Percentiles rank a stretch among this genome's conserved stretches.
phyloP scores from a whole-genome alignment of 164 flowering plant species.

The Akebia trifoliata region DNA sequence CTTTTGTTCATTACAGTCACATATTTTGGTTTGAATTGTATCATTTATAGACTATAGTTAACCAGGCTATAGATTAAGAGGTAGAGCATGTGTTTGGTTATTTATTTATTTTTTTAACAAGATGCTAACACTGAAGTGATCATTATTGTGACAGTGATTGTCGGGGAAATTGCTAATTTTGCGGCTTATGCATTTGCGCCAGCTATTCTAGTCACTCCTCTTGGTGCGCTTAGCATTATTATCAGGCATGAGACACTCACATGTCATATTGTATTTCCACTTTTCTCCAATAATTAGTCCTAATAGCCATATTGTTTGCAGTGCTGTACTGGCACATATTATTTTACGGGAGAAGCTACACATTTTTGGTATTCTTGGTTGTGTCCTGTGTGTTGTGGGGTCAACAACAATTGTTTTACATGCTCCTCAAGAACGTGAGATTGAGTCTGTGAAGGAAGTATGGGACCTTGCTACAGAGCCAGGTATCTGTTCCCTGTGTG shows the following conservation, averaged over 20 bases:
- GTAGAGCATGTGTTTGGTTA: no score
- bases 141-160: slow-evolving; percentile 58
- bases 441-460: slow-evolving; percentile 79
- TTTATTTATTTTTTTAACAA: slow-evolving; percentile 2
- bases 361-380: slow-evolving; percentile 84
- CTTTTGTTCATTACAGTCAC: no score
- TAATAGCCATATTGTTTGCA: slow-evolving; percentile 33
- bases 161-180: slow-evolving; percentile 89
- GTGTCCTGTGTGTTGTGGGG: slow-evolving; percentile 85
- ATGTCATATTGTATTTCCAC: not conserved
- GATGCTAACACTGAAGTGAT: slow-evolving; percentile 14
- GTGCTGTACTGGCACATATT: slow-evolving; percentile 88
- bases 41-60: not conserved
- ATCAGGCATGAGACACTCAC: slow-evolving; percentile 52
- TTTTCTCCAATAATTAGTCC: not conserved
- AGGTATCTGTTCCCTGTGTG: slow-evolving; percentile 33
- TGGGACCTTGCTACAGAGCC: slow-evolving; percentile 97
- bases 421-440: slow-evolving; percentile 86
- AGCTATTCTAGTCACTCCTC: slow-evolving; percentile 87
- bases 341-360: slow-evolving; percentile 79
- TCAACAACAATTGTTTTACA: slow-evolving; percentile 88
- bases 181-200: slow-evolving; percentile 97
- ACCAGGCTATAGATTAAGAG: no score
- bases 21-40: not conserved
- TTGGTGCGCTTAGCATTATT: slow-evolving; percentile 92